Evolutionary conservation across 2,329 filamentous ascomycete genomes (phyloP).

Genomic region (Cylindrodendrum hubeiense): DNA sequence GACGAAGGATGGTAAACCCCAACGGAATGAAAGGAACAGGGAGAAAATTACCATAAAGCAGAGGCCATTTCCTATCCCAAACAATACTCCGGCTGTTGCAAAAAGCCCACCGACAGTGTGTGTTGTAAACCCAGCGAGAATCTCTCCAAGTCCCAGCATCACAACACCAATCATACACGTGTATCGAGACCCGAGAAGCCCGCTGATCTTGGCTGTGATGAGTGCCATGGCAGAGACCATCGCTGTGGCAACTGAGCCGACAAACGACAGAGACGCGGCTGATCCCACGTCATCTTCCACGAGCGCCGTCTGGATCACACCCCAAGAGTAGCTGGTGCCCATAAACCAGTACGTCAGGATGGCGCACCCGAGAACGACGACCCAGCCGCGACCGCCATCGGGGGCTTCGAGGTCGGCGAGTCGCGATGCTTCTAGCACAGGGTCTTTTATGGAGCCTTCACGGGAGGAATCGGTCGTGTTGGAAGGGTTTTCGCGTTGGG

Average conservation of each 20-base stretch:
- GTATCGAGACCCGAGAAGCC: conserved; percentile 58
- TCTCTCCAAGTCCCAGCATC: conserved; percentile 58
- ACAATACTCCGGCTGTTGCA: conserved; percentile 37
- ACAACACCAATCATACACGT: conserved; percentile 60
- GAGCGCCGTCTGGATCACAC: conserved; percentile 66
- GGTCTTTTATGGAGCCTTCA: neutral
- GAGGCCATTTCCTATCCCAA: conserved; percentile 41
- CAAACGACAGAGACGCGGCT: conserved; percentile 66
- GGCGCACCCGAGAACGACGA: conserved; percentile 60
- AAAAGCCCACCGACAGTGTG: conserved; percentile 46
- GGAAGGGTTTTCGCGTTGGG: neutral
- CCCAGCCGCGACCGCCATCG: conserved; percentile 66
- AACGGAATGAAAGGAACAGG: neutral
- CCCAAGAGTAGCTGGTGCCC: conserved; percentile 67
- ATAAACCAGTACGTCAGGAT: conserved; percentile 65
- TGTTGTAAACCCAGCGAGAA: conserved; percentile 36
- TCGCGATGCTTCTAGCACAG: conserved; percentile 53
- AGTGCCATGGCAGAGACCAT: conserved; percentile 48
- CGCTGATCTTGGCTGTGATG: conserved; percentile 63
- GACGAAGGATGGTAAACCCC: too few relatives aligned
- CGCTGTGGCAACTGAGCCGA: conserved; percentile 60
- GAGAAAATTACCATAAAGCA: conserved; percentile 46
- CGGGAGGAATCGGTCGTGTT: neutral
- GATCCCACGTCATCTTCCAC: conserved; percentile 58
- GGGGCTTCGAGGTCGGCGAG: conserved; percentile 56